Conservation (phyloP, 768 basidiomycete species). For the Omphalotus guepiniiformis region DNA sequence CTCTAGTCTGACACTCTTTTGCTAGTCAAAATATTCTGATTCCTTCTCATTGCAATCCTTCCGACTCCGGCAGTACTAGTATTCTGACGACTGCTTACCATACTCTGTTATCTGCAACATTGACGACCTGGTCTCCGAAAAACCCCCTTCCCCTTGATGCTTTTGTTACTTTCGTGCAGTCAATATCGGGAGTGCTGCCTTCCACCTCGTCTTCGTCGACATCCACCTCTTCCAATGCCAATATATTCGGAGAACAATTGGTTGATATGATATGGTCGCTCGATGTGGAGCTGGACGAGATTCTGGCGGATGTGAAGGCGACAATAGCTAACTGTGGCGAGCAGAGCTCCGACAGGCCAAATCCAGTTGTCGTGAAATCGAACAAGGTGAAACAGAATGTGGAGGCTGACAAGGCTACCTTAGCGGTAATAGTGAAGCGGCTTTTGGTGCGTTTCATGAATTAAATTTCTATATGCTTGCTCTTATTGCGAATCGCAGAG, state of each 20-base stretch:
- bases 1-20: conserved; percentile 13
- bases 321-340: conserved; percentile 33
- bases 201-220: conserved; percentile 64
- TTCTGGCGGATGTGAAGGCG: conserved; percentile 50
- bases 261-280: conserved; percentile 82
- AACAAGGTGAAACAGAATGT: conserved; percentile 46
- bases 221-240: conserved; percentile 38
- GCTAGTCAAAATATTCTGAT: conserved; percentile 59
- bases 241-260: conserved; percentile 60
- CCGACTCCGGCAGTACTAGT: conserved; percentile 49
- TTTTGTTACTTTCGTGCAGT: conserved; percentile 62
- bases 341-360: conserved; percentile 23
- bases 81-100: conserved; percentile 65
- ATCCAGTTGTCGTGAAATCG: conserved; percentile 28
- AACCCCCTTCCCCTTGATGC: conserved; percentile 41
- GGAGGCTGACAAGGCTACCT: conserved; percentile 59
- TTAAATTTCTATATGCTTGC: background rate
- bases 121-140: conserved; percentile 52
- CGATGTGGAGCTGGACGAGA: conserved; percentile 73
- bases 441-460: conserved; percentile 48
- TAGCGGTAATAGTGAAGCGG: conserved; percentile 54
- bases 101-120: conserved; percentile 55
- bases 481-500: conserved; percentile 34
- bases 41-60: conserved; percentile 55
- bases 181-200: conserved; percentile 56